These are phyloP conservation scores for Austroboletus novae-zelandiae DNA, from an alignment of 1,284 basidiomycete species.

Conservation along the genomic window DNA sequence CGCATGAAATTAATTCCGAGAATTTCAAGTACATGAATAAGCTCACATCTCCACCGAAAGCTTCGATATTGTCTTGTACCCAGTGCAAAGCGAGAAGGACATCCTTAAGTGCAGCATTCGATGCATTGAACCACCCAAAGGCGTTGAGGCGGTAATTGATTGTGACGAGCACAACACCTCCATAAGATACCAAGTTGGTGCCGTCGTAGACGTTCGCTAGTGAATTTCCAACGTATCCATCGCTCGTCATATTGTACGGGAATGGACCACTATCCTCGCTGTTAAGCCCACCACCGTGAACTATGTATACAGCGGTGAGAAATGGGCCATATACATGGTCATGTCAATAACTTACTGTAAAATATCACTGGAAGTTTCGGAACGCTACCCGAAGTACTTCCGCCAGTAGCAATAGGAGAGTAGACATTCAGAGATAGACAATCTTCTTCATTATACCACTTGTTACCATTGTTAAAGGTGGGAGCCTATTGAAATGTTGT, in stretches of 20 bases:
- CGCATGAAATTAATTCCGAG: neutral
- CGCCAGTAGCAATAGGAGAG: constrained; percentile 4
- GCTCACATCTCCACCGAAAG: constrained; percentile 22
- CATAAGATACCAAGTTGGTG: constrained; percentile 22
- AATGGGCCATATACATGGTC: neutral
- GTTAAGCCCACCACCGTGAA: constrained; percentile 17
- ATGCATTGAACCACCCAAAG: constrained; percentile 26
- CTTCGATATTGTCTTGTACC: constrained; percentile 32
- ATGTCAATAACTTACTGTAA: constrained; percentile 8
- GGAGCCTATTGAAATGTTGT: constrained; percentile 1
- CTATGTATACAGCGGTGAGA: constrained; percentile 1
- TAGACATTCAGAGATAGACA: constrained; percentile 19
- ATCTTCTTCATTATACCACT: constrained; percentile 9
- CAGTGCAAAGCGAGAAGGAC: constrained; percentile 22
- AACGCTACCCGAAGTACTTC: neutral
- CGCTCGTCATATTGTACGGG: constrained; percentile 11
- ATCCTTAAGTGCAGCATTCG: constrained; percentile 22
- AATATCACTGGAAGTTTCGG: constrained; percentile 19
- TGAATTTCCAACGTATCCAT: constrained; percentile 17
- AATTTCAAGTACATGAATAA: neutral
- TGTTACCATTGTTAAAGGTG: constrained; percentile 10
- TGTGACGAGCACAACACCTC: constrained; percentile 33
- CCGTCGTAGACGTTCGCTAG: constrained; percentile 19
- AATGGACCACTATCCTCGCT: constrained; percentile 11
- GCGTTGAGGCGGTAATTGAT: constrained; percentile 34